phyloP scores from a whole-genome alignment of 2,329 filamentous ascomycete species.

The Penicillium sp. region DNA sequence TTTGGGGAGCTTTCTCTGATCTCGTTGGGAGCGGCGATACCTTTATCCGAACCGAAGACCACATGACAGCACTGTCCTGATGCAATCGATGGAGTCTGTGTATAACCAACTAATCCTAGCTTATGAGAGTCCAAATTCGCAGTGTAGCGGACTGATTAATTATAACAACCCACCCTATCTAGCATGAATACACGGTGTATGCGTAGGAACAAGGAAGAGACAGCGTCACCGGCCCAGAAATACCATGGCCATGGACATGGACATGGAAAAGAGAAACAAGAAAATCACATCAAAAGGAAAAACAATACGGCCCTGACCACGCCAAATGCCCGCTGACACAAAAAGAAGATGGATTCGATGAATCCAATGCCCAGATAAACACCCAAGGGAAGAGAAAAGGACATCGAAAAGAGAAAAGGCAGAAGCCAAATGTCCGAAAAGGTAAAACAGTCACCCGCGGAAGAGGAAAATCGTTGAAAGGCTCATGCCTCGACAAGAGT shows the following conservation, averaged over 20 bases:
- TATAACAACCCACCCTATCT: slow-evolving; percentile 29
- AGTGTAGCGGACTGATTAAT: slow-evolving; percentile 17
- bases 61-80: background rate
- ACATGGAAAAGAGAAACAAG: slow-evolving; percentile 22
- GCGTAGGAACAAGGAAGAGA: slow-evolving; percentile 27
- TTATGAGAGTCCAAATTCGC: background rate
- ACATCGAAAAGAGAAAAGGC: slow-evolving; percentile 12
- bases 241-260: slow-evolving; percentile 18
- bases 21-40: background rate
- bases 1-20: slow-evolving; percentile 16
- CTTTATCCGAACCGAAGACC: background rate
- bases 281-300: slow-evolving; percentile 12
- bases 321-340: slow-evolving; percentile 39
- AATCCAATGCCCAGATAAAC: slow-evolving; percentile 38
- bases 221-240: slow-evolving; percentile 22
- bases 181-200: slow-evolving; percentile 34
- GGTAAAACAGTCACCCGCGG: slow-evolving; percentile 12
- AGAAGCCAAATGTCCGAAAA: slow-evolving; percentile 21
- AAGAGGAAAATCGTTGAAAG: slow-evolving; percentile 4
- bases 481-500: slow-evolving; percentile 75
- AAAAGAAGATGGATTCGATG: slow-evolving; percentile 23
- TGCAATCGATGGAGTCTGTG: too few species aligned
- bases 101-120: background rate
- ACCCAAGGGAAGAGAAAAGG: slow-evolving; percentile 26
- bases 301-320: slow-evolving; percentile 25